Evolutionary conservation across 179 eudicot genomes (phyloP).

Genomic region (Beta corolliflora): DNA sequence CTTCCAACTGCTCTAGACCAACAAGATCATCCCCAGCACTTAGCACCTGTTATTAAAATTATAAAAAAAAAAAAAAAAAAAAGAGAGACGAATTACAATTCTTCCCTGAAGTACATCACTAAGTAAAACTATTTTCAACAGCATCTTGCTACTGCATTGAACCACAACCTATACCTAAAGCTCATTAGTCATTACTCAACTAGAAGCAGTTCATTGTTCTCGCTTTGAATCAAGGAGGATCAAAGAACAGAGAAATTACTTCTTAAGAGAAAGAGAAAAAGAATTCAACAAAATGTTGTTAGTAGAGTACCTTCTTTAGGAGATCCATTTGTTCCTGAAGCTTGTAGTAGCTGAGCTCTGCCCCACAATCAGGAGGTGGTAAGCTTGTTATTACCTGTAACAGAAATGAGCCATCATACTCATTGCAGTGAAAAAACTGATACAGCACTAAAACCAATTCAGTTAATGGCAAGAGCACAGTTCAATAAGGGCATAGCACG

Average conservation of each 20-base stretch:
- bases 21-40: slow-evolving; percentile 85
- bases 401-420: not conserved
- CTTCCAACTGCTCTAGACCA: slow-evolving; percentile 89
- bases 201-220: not conserved
- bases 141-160: not conserved
- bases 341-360: slow-evolving; percentile 59
- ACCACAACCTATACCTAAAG: not conserved
- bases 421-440: not conserved
- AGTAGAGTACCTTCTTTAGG: slow-evolving; percentile 59
- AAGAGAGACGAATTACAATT: not conserved
- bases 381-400: slow-evolving; percentile 83
- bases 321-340: slow-evolving; percentile 75
- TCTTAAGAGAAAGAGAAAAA: not conserved
- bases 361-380: slow-evolving; percentile 87
- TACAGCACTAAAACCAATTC: not conserved
- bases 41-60: slow-evolving; percentile 51
- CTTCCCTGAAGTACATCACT: not conserved
- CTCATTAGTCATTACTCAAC: no score
- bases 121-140: not conserved
- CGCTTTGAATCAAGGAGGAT: not conserved
- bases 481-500: not conserved
- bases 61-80: not conserved
- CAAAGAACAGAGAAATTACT: not conserved
- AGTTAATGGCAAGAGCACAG: not conserved
- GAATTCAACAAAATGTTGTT: not conserved